Evolutionary conservation across 148 eudicot species (phyloP).

Genomic region (Rhododendron mucronatum): DNA sequence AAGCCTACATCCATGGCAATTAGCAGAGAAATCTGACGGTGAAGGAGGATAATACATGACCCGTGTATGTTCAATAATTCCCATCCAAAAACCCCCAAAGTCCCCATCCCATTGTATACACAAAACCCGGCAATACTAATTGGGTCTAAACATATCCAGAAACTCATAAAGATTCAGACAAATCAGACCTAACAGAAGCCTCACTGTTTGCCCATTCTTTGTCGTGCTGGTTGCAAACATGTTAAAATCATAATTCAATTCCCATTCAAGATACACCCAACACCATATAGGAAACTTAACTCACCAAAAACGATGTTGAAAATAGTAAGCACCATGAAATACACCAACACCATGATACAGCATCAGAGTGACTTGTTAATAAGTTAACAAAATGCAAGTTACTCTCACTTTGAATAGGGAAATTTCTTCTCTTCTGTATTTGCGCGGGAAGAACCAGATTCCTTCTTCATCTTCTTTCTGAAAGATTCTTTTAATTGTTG

Average conservation of each 20-base stretch:
- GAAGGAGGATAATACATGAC: neutral
- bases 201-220: neutral
- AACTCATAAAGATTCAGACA: neutral
- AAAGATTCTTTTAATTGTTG: constrained; percentile 55
- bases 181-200: neutral
- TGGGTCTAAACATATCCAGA: neutral
- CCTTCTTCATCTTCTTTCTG: constrained; percentile 56
- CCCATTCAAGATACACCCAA: neutral
- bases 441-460: constrained; percentile 39
- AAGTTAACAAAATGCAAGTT: neutral
- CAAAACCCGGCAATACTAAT: neutral
- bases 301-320: neutral
- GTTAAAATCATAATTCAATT: neutral
- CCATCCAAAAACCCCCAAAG: neutral
- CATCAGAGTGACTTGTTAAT: neutral
- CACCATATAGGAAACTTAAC: neutral
- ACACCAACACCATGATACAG: neutral
- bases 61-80: neutral
- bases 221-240: neutral
- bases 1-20: neutral
- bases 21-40: neutral
- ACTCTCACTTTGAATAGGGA: constrained; percentile 51
- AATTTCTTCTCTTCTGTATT: constrained; percentile 38
- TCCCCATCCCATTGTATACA: neutral
- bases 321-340: neutral